These are phyloP conservation scores for Corymbia maculata DNA, from an alignment of 345 rosid species.

Conservation along the genomic window DNA sequence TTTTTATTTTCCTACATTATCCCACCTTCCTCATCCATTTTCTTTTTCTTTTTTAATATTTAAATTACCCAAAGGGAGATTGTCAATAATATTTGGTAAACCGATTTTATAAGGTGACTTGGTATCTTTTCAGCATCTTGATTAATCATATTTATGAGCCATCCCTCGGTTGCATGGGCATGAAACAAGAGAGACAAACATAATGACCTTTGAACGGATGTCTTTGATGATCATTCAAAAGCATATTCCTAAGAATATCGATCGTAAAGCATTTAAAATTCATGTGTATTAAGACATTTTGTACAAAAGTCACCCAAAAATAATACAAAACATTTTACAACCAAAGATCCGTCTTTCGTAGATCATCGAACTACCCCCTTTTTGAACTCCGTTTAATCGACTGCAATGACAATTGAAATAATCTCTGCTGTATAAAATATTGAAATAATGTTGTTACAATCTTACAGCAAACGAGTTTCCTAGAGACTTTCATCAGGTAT, in stretches of 20 bases:
- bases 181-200: too few species aligned
- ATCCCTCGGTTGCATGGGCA: too few species aligned
- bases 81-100: neutral
- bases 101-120: neutral
- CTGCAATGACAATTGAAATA: neutral
- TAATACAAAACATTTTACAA: neutral
- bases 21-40: neutral
- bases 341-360: neutral
- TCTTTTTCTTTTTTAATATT: neutral
- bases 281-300: fast-evolving
- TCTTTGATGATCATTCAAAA: neutral
- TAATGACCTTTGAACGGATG: neutral
- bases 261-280: neutral
- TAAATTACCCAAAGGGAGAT: neutral
- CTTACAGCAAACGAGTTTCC: neutral
- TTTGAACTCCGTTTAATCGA: neutral
- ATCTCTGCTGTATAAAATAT: neutral
- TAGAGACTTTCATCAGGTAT: neutral
- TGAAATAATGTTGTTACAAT: neutral
- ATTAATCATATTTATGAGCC: neutral
- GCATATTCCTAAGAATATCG: neutral
- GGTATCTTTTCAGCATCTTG: neutral
- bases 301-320: neutral
- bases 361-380: neutral
- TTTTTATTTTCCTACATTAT: neutral